phyloP scores from a whole-genome alignment of 345 rosid genomes.

The Barbarea vulgaris region DNA sequence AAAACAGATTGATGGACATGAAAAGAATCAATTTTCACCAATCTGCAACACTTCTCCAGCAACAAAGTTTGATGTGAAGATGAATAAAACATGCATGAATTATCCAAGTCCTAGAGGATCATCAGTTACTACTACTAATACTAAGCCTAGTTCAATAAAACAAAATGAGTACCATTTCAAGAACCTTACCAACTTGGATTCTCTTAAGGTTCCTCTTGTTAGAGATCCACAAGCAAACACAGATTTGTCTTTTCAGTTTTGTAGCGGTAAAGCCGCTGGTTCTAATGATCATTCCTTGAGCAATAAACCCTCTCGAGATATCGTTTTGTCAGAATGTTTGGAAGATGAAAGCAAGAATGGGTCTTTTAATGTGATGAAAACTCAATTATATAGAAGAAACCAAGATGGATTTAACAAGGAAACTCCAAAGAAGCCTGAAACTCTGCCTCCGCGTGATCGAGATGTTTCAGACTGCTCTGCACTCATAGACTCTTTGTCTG shows the following conservation, averaged over 20 bases:
- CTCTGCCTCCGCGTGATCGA: slow-evolving; percentile 26
- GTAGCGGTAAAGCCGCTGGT: no score
- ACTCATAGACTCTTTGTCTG: slow-evolving; percentile 48
- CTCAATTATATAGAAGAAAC: slow-evolving; percentile 41
- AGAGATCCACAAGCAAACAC: slow-evolving; percentile 35
- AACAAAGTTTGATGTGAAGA: slow-evolving; percentile 46
- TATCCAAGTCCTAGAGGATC: slow-evolving; percentile 38
- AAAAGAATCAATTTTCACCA: slow-evolving; percentile 44
- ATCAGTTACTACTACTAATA: slow-evolving; percentile 39
- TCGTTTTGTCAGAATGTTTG: slow-evolving; percentile 36
- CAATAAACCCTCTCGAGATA: no score
- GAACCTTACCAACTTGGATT: slow-evolving; percentile 43
- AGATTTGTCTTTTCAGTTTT: slow-evolving; percentile 48
- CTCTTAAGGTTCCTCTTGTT: slow-evolving; percentile 44
- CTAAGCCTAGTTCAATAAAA: slow-evolving; percentile 41
- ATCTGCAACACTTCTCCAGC: slow-evolving; percentile 34
- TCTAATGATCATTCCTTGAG: no score
- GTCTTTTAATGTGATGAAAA: no score
- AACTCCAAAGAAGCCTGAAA: slow-evolving; percentile 41
- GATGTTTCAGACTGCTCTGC: slow-evolving; percentile 38
- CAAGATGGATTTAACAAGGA: slow-evolving; percentile 36
- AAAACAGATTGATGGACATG: slow-evolving; percentile 52
- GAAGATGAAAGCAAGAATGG: slow-evolving; percentile 35
- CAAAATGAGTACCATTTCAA: slow-evolving; percentile 42
- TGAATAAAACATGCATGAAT: no score